A percentile compares a stretch with the other conserved stretches of the same genome.
These are phyloP conservation scores for Moesziomyces sp. DNA, from an alignment of 1,284 basidiomycete genomes.

Conservation along the genomic window DNA sequence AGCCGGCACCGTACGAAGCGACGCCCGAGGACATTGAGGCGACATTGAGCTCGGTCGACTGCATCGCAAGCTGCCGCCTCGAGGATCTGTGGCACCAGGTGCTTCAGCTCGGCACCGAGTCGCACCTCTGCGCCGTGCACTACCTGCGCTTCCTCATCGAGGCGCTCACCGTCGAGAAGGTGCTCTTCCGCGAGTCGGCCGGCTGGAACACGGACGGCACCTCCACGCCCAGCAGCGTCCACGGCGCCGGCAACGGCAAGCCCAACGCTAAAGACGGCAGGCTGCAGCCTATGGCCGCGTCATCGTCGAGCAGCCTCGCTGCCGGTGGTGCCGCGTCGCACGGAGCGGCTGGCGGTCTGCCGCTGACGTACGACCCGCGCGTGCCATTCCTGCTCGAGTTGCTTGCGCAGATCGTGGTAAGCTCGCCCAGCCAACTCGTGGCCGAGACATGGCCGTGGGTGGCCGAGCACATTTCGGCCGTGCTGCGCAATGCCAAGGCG, in stretches of 20 bases:
- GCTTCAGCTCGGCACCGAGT: conserved; percentile 74
- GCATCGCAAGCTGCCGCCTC: conserved; percentile 89
- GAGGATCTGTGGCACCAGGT: conserved; percentile 95
- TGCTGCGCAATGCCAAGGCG: conserved; percentile 80
- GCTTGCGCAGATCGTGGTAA: conserved; percentile 83
- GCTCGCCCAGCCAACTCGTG: conserved; percentile 76
- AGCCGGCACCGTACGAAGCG: conserved; percentile 74
- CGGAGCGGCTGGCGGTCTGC: conserved; percentile 20
- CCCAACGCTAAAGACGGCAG: conserved; percentile 36
- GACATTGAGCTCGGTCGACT: conserved; percentile 93
- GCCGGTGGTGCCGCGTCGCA: conserved; percentile 14
- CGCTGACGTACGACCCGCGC: conserved; percentile 88
- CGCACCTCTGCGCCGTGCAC: conserved; percentile 82
- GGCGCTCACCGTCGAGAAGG: conserved; percentile 79
- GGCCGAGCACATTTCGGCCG: conserved; percentile 86
- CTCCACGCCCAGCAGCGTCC: conserved; percentile 52
- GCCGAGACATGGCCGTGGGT: conserved; percentile 91
- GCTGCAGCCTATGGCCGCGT: conserved; percentile 57
- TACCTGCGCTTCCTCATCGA: conserved; percentile 91
- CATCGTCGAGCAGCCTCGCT: conserved; percentile 21
- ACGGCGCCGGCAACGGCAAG: conserved; percentile 1
- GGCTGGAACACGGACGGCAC: conserved; percentile 51
- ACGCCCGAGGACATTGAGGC: conserved; percentile 91
- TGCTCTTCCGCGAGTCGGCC: conserved; percentile 36
- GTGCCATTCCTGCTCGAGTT: conserved; percentile 93